Base-by-base conservation (phyloP, 2,329 filamentous ascomycete genomes). In the Arthrinium phaeospermum region DNA sequence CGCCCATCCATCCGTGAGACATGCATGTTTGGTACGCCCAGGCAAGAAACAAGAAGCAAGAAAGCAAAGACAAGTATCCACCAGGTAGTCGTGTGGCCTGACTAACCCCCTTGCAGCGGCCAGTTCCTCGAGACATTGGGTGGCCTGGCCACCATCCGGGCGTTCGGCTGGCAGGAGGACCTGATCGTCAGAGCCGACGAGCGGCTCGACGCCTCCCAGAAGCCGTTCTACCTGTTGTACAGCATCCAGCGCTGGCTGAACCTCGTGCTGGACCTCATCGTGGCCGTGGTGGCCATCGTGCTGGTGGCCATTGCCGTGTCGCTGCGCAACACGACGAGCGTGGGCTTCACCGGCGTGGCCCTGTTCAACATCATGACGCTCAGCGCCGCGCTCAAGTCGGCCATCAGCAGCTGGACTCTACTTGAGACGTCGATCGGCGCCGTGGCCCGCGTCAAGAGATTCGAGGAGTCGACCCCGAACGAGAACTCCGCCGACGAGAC, bases 341-440 rank as follows among this genome's bases (percentile, higher is more conserved):
- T 73, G 4, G 71, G 73, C 3, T 77, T 75, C 47, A 69, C 77
- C 8, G 76, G 75, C 7, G 72, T 78, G 44, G 72, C 72, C 22
- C 30, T 73, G 19, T 46, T 51, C 53, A 70, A 69, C 30, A 24
- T 67, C 57, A 49, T 68, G 73, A 22, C 73, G 67, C 71, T 67
- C 49, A 47, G 71, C 64, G 5, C 71, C 67, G 24, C 61, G 13
- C 41, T 71, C 12, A 67, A 67, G 51, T 64, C 67, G 8, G 34
- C 53, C 19, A 69, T 73, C 41, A 64, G 34, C 37, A 44, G 37
- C 41, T 73, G 70, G 67, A 71, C 68, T 12, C 41, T 69, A 24
- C 45, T 73, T 19, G 72, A 73, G 57, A 71, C 70, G 4, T 73
- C 72, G 7, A 44, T 73, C 44, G 72, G 72, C 10, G 72, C 70